Evolutionary conservation across 2,329 filamentous ascomycete species (phyloP), one percentile per base, ranked within the genome.

Genomic region (Catunica adiposa): DNA sequence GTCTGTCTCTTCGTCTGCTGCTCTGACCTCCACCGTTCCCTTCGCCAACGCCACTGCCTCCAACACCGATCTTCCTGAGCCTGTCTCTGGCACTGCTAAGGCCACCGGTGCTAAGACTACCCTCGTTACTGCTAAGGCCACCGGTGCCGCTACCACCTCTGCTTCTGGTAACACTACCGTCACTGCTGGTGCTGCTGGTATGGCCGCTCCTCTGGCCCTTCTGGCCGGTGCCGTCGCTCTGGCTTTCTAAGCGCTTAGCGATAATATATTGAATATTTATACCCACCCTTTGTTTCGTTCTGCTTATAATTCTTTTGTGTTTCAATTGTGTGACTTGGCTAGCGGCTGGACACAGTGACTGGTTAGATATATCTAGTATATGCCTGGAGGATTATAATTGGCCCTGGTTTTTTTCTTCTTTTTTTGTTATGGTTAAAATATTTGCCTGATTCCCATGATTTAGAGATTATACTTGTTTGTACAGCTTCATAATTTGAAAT

Each of bases 51-150:
- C 55, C 40, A 65, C 64, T 61, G 57, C 61, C 59, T 64, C 64
- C 59, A 50, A 62, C 48, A 67, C 62, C 60, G 62, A 62, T 54
- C 61, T 63, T 52, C 57, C 62, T 34, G 64, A 62, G 59, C 60
- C 62, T 60, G 65, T 58, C 50, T 37, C 56, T 17, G 55, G 55
- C 48, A 59, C 61, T 53, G 62, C 66, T 58, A 62, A 61, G 55
- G 59, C 60, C 31, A 60, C 63, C 34, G 57, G 57, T 51, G 56
- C 61, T 61, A 52, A 52, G 50, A 62, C 63, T 62, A 64, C 62
- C 17, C 22, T 56, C 51, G 47, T 61, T 48, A 59, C 63, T 55
- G 51, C 59, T 55, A 60, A 60, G 40, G 40, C 40, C 20, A 44
- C 40, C 2, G 40, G 40, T 17, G 9, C 15, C 20, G 40, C 40